Base-by-base conservation (phyloP, 805 yeast genomes). In the Sungouiozyma ichnusensis region DNA sequence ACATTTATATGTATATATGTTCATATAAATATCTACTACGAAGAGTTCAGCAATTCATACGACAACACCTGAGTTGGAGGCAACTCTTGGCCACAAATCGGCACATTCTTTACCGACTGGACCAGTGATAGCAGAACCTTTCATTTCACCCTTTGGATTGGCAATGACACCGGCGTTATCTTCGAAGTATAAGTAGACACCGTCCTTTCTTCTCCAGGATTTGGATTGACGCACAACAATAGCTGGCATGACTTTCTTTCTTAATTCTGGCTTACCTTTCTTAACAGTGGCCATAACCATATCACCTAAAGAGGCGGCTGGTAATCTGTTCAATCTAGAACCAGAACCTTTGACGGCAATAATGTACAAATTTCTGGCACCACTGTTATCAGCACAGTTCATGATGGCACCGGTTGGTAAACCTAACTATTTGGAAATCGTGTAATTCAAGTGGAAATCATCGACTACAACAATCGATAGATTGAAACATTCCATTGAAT, bases 41-140 rank as follows among this genome's bases (percentile, higher is more conserved):
- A 24, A 24, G 11, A 24, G 11, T 11, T 24, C 6, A 24, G 29
- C 29, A 33, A 15, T 17, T 79, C 88, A 92, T 71, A 88, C 98
- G 73, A 92, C 98, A 71, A 92, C 97, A 86, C 97, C 97, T 64
- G 98, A 92, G 90, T 85, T 86, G 62, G 97, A 86, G 68, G 98
- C 97, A 77, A 92, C 90, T 80, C 98, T 86, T 72, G 98, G 98
- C 98, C 98, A 92, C 73, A 92, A 83, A 71, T 92, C 98, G 69
- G 98, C 98, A 80, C 98, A 92, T 80, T 92, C 98, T 79, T 92
- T 92, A 73, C 96, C 97, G 68, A 92, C 98, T 67, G 98, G 98
- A 73, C 98, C 98, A 67, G 98, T 92, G 72, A 92, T 90, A 66
- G 98, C 98, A 60, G 98, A 92, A 76, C 98, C 98, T 81, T 92